Conservation (phyloP, 2,329 filamentous ascomycete genomes). For the Drechslerella coelobrocha region DNA sequence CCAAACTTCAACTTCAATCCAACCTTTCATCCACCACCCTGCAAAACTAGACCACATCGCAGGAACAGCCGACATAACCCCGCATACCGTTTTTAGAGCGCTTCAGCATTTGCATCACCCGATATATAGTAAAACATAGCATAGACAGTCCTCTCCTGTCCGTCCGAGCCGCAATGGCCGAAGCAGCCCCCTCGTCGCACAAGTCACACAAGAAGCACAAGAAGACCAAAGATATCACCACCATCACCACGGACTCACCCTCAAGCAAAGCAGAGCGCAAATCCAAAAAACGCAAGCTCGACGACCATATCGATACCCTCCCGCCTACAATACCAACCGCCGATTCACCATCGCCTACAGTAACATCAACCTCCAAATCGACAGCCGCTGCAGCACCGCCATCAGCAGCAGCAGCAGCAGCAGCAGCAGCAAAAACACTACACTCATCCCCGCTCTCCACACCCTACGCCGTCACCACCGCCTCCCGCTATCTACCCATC, state of each 20-base stretch:
- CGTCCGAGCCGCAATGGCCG: slow-evolving; percentile 57
- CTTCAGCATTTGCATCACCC: no score
- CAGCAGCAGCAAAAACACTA: slow-evolving; percentile 3
- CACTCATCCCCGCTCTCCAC: slow-evolving; percentile 61
- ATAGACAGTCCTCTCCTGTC: no score
- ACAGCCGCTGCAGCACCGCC: slow-evolving; percentile 58
- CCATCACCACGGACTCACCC: slow-evolving; percentile 21
- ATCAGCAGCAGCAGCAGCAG: slow-evolving; percentile 55
- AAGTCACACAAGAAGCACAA: slow-evolving; percentile 51
- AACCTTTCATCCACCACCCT: not conserved
- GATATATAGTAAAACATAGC: no score
- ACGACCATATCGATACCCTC: slow-evolving; percentile 5
- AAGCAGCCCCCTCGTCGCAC: slow-evolving; percentile 56
- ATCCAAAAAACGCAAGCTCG: slow-evolving; percentile 39
- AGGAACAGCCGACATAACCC: not conserved
- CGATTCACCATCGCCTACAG: slow-evolving; percentile 60
- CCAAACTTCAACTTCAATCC: not conserved
- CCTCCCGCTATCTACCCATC: slow-evolving; percentile 79
- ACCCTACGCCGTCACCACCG: slow-evolving; percentile 78
- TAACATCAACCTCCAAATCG: slow-evolving; percentile 56
- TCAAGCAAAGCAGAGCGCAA: slow-evolving; percentile 40
- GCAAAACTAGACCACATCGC: not conserved
- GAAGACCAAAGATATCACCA: slow-evolving; percentile 46
- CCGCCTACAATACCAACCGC: slow-evolving; percentile 29
- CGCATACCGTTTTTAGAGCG: no score